Percentiles rank a stretch among this genome's conserved stretches.
Conservation (phyloP, 352 stramenopile species). For the Pythium grandisporangium region DNA sequence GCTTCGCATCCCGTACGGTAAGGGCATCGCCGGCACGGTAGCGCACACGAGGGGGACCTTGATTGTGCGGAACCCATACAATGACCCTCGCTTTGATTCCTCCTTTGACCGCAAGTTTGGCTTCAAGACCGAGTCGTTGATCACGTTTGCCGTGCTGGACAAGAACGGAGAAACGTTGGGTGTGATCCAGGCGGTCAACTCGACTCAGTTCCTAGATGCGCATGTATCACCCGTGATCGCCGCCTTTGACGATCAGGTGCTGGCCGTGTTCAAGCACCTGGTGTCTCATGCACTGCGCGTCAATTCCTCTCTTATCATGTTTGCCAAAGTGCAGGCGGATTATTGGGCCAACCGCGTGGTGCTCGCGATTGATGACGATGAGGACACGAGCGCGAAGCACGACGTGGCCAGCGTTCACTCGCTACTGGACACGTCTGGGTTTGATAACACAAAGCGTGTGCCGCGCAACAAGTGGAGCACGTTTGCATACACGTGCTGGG, state of each 20-base stretch:
- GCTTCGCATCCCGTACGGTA: conserved; percentile 57
- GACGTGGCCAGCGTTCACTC: conserved; percentile 66
- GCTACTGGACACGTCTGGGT: conserved; percentile 48
- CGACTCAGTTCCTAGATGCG: conserved; percentile 30
- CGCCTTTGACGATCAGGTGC: conserved; percentile 49
- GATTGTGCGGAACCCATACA: conserved; percentile 60
- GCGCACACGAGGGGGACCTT: conserved; percentile 45
- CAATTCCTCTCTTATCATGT: conserved; percentile 76
- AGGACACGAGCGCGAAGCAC: conserved; percentile 25
- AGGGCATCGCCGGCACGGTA: conserved; percentile 68
- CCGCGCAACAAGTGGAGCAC: conserved; percentile 70
- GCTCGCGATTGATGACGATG: conserved; percentile 20
- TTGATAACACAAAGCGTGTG: conserved; percentile 54
- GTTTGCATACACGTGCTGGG: conserved; percentile 60
- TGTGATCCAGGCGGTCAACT: conserved; percentile 60
- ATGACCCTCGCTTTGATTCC: conserved; percentile 69
- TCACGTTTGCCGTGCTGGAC: conserved; percentile 66
- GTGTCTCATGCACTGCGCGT: conserved; percentile 48
- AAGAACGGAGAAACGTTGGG: conserved; percentile 56
- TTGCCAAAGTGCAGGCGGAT: conserved; percentile 70
- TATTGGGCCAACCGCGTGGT: conserved; percentile 58
- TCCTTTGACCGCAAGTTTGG: conserved; percentile 77
- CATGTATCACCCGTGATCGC: conserved; percentile 33
- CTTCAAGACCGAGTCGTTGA: conserved; percentile 73
- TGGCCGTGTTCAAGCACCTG: conserved; percentile 51